phyloP scores from a whole-genome alignment of 345 rosid species.

The Brassica carinata region DNA sequence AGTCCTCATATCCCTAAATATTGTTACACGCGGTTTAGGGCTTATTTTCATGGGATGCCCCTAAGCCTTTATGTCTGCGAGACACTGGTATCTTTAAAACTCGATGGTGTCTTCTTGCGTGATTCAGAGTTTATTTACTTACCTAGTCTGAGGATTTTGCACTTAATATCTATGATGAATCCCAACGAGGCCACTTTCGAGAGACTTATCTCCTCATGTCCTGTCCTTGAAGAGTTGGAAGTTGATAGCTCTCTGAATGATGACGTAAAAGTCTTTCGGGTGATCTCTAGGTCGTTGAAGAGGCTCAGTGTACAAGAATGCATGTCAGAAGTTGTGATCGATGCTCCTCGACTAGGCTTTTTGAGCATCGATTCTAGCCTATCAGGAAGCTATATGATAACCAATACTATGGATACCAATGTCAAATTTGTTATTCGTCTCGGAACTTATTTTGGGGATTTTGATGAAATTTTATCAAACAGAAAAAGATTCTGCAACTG shows the following conservation, averaged over 20 bases:
- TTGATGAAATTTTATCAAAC: neutral
- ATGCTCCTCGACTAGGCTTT: neutral
- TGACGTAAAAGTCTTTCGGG: neutral
- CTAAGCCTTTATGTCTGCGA: neutral
- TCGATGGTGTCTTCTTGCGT: neutral
- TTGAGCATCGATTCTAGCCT: neutral
- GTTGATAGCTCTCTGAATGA: neutral
- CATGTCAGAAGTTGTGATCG: neutral
- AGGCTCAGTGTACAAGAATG: neutral
- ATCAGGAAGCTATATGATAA: neutral
- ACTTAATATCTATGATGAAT: neutral
- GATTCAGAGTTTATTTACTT: conserved; percentile 11
- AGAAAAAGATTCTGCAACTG: neutral
- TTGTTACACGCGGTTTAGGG: neutral
- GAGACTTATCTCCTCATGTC: neutral
- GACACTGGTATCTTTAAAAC: conserved; percentile 4
- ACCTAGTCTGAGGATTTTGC: conserved; percentile 12
- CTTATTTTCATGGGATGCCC: neutral
- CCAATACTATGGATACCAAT: neutral
- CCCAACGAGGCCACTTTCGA: neutral
- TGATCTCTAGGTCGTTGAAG: neutral
- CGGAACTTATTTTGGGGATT: neutral
- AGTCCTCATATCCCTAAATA: neutral
- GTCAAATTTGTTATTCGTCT: neutral
- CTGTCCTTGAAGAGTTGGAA: neutral